phyloP scores from a whole-genome alignment of 2,329 filamentous ascomycete species.

The Claviceps capensis region DNA sequence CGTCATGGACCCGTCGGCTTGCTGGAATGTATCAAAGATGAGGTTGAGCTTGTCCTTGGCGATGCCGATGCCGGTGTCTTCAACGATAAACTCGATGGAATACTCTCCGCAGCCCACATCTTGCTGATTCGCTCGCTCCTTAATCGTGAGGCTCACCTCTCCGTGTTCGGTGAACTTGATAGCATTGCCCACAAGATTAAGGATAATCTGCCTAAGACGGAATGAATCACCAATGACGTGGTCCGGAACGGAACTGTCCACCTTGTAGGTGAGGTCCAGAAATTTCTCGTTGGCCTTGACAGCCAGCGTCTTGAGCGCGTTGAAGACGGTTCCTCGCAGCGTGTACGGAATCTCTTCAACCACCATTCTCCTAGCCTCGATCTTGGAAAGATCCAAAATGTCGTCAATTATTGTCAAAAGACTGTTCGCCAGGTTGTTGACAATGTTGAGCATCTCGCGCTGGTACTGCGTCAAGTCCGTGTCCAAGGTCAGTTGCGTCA shows the following conservation, averaged over 20 bases:
- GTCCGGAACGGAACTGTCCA: slow-evolving; percentile 86
- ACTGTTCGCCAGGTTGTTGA: slow-evolving; percentile 92
- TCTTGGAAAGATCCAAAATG: slow-evolving; percentile 60
- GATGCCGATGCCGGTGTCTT: slow-evolving; percentile 94
- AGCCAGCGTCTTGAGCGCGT: slow-evolving; percentile 89
- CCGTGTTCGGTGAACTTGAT: slow-evolving; percentile 98
- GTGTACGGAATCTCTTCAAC: slow-evolving; percentile 98
- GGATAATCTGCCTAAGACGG: slow-evolving; percentile 87
- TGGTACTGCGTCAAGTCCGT: slow-evolving; percentile 91
- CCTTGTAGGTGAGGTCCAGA: slow-evolving; percentile 81
- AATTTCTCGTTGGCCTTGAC: slow-evolving; percentile 95
- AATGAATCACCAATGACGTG: slow-evolving; percentile 95
- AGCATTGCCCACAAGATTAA: slow-evolving; percentile 93
- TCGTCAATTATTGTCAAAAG: slow-evolving; percentile 92
- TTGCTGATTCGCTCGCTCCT: slow-evolving; percentile 47
- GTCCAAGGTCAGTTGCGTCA: slow-evolving; percentile 93
- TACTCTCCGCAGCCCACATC: slow-evolving; percentile 62
- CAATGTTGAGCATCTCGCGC: slow-evolving; percentile 95
- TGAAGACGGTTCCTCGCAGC: slow-evolving; percentile 87
- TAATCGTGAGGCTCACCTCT: slow-evolving; percentile 89
- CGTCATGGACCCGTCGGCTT: slow-evolving; percentile 93
- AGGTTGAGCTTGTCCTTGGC: slow-evolving; percentile 88
- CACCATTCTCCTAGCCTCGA: slow-evolving; percentile 94
- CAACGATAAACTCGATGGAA: slow-evolving; percentile 88
- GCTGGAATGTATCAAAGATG: slow-evolving; percentile 98